Percentiles rank a stretch among this genome's conserved stretches.
phyloP scores from a whole-genome alignment of 495 filamentous ascomycete genomes.

The Chaetomium cochliodes region DNA sequence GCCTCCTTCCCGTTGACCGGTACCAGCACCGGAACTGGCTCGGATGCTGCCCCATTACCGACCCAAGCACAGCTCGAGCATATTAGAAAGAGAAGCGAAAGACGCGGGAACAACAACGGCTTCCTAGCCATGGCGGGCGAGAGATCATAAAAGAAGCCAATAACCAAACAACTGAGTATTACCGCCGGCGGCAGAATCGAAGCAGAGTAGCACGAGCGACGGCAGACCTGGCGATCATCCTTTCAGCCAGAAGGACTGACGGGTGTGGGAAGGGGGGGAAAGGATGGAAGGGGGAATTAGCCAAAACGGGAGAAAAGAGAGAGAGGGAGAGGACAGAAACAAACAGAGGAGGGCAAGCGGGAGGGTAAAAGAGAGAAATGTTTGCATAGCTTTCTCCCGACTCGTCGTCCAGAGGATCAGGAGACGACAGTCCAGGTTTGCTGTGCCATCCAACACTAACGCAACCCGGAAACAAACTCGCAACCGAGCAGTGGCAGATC shows the following conservation, averaged over 20 bases:
- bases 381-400: background rate
- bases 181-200: slow-evolving; percentile 36
- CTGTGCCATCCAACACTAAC: too few relatives aligned
- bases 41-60: background rate
- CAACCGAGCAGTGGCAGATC: slow-evolving; percentile 8
- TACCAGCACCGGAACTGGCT: background rate
- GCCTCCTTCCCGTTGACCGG: slow-evolving; percentile 7
- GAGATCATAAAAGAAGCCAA: slow-evolving; percentile 9
- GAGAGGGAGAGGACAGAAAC: slow-evolving; percentile 6
- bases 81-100: slow-evolving; percentile 25
- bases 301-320: background rate
- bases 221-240: slow-evolving; percentile 33
- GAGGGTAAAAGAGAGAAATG: slow-evolving; percentile 15
- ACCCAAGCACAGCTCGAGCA: slow-evolving; percentile 31
- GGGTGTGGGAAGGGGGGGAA: slow-evolving; percentile 23
- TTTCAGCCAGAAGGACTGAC: slow-evolving; percentile 29
- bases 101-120: slow-evolving; percentile 17
- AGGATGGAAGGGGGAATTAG: slow-evolving; percentile 14
- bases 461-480: background rate
- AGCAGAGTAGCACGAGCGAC: slow-evolving; percentile 23
- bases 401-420: background rate
- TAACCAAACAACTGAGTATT: slow-evolving; percentile 11
- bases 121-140: slow-evolving; percentile 22
- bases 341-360: slow-evolving; percentile 7
- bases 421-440: background rate